Percentiles rank a stretch among this genome's conserved stretches.
Evolutionary conservation across 441 rosid genomes (phyloP).

Genomic region (Pelargonium fulgidum): DNA sequence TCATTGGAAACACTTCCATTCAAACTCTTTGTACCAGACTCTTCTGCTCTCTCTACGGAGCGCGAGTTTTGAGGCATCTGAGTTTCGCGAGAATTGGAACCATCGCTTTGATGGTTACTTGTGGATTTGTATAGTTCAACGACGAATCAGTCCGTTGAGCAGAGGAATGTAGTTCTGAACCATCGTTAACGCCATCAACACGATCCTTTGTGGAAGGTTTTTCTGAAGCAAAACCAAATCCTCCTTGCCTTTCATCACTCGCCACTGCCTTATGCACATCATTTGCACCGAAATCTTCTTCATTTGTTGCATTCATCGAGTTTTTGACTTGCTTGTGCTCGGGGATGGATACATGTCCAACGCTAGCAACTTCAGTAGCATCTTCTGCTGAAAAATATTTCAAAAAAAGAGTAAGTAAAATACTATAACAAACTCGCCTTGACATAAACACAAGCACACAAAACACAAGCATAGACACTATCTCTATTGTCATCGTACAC

Average conservation of each 20-base stretch:
- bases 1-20: conserved; percentile 35
- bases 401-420: conserved; percentile 1
- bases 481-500: not conserved
- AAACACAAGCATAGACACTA: conserved; percentile 4
- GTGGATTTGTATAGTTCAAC: conserved; percentile 11
- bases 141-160: conserved; percentile 19
- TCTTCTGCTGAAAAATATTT: conserved; percentile 30
- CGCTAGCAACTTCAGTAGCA: conserved; percentile 25
- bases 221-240: conserved; percentile 21
- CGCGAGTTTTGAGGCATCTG: conserved; percentile 22
- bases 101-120: conserved; percentile 22
- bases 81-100: conserved; percentile 19
- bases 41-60: conserved; percentile 16
- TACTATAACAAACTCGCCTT: not conserved
- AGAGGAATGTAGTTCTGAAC: conserved; percentile 21
- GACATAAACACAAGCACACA: conserved; percentile 1
- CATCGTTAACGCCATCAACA: conserved; percentile 23
- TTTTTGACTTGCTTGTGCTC: conserved; percentile 29
- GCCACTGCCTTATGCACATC: conserved; percentile 19
- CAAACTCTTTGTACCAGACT: conserved; percentile 35
- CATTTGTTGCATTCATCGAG: conserved; percentile 18
- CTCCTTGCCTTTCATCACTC: conserved; percentile 19
- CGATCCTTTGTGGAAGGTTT: conserved; percentile 19
- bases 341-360: conserved; percentile 14
- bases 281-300: conserved; percentile 13